Conservation (phyloP, 371 early-diverging fungal species). For the Mucor mucedo region DNA sequence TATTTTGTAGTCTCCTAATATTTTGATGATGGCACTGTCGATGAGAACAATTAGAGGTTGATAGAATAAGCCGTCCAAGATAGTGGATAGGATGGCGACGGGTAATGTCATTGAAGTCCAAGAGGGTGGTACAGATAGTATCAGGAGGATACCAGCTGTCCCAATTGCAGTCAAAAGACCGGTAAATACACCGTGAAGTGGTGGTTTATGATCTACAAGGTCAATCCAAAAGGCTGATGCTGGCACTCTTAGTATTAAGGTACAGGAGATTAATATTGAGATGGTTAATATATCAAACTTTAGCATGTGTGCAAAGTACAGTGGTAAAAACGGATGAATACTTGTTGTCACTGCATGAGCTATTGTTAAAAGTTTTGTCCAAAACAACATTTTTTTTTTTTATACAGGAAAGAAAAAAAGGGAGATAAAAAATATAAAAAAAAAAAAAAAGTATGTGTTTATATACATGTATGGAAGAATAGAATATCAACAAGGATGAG, state of each 20-base stretch:
- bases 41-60: conserved; percentile 35
- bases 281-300: conserved; percentile 31
- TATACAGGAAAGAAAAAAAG: conserved; percentile 9
- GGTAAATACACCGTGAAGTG: conserved; percentile 47
- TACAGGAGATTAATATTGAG: conserved; percentile 25
- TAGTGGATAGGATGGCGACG: conserved; percentile 33
- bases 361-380: conserved; percentile 48
- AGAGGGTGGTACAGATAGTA: conserved; percentile 41
- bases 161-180: conserved; percentile 45
- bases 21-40: conserved; percentile 43
- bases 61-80: conserved; percentile 41
- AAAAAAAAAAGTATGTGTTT: not conserved
- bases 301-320: conserved; percentile 45
- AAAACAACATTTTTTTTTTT: conserved; percentile 24
- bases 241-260: conserved; percentile 24
- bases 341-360: conserved; percentile 46
- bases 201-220: conserved; percentile 34
- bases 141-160: conserved; percentile 34
- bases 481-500: not conserved
- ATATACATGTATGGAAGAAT: not conserved
- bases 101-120: conserved; percentile 33
- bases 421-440: not conserved
- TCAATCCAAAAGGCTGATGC: conserved; percentile 39
- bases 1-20: conserved; percentile 41
- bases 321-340: conserved; percentile 37